These are phyloP conservation scores for Hygrophoropsis aurantiaca DNA, from an alignment of 768 basidiomycete species.

Conservation along the genomic window DNA sequence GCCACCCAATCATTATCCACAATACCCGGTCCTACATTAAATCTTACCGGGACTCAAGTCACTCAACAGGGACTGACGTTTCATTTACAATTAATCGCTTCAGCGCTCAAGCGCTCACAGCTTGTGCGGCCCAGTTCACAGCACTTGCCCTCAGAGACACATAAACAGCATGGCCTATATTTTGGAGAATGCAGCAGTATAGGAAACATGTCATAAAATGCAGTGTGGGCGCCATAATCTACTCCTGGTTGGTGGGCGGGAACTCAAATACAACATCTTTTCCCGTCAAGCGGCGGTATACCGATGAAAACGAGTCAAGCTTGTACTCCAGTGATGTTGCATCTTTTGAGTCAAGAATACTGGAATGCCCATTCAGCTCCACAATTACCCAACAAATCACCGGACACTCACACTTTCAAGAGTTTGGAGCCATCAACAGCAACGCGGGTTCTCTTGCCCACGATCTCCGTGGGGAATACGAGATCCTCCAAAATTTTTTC, in stretches of 20 bases:
- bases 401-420: conserved; percentile 86
- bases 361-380: conserved; percentile 32
- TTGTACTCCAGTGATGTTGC: conserved; percentile 99
- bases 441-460: conserved; percentile 96
- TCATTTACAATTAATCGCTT: no score
- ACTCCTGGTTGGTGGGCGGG: conserved; percentile 74
- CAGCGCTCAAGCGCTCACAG: no score
- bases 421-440: conserved; percentile 92
- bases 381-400: background rate
- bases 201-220: conserved; percentile 32
- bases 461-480: conserved; percentile 98
- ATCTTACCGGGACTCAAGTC: no score
- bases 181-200: conserved; percentile 23
- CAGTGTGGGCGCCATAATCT: conserved; percentile 37
- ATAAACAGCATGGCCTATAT: conserved; percentile 37
- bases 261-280: conserved; percentile 97
- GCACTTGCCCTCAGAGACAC: conserved; percentile 15
- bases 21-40: background rate
- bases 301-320: conserved; percentile 97
- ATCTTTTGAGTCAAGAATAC: conserved; percentile 97
- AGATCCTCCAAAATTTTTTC: conserved; percentile 99
- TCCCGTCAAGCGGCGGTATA: conserved; percentile 93
- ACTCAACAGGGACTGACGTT: no score
- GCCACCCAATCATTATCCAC: conserved; percentile 4
- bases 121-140: background rate